Percentiles rank a stretch among this genome's conserved stretches.
Conservation (phyloP, 768 basidiomycete species). For the Fomitopsis pulvina region DNA sequence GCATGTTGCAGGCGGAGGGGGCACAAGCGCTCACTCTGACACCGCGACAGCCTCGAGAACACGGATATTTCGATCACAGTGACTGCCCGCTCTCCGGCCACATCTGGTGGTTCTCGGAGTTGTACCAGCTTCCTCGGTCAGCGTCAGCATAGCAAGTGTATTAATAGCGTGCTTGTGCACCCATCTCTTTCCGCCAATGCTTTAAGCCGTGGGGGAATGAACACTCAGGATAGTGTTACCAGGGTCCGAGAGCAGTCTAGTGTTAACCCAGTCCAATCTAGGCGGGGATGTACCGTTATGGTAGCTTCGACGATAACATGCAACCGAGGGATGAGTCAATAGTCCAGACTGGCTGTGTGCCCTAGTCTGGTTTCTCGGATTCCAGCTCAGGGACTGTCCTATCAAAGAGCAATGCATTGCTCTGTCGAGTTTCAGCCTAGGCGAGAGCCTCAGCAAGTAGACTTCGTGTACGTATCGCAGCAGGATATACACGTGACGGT, state of each 20-base stretch:
- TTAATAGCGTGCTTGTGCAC: not conserved
- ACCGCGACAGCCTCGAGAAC: not conserved
- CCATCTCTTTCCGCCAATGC: not conserved
- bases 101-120: not conserved
- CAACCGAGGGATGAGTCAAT: no score
- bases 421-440: no score
- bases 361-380: no score
- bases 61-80: not conserved
- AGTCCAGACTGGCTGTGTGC: no score
- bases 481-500: no score
- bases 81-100: not conserved
- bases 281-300: no score
- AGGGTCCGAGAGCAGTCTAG: not conserved
- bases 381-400: no score
- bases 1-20: not conserved
- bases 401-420: no score
- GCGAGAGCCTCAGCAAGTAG: no score
- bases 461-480: no score
- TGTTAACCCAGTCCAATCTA: not conserved
- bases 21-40: not conserved
- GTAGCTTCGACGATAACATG: no score
- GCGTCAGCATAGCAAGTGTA: not conserved
- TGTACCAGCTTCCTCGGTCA: not conserved
- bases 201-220: no score
- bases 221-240: not conserved